Evolutionary conservation across 257 asterid genomes (phyloP), one percentile per base, ranked within the genome.

Genomic region (Nicotiana undulata): DNA sequence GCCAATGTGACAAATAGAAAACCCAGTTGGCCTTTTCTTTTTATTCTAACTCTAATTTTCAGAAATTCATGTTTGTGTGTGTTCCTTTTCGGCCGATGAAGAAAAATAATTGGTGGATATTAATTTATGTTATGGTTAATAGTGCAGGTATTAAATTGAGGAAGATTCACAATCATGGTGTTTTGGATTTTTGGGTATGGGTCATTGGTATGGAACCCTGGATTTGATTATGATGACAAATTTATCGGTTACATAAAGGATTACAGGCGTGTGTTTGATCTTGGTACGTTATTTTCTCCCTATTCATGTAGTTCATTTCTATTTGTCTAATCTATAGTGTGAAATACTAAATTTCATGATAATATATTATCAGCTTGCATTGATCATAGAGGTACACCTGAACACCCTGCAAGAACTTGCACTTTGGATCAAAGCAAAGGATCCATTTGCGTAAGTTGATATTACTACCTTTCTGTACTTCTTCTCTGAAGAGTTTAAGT

Each of bases 131-230:
- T 46, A 22, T 72, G 22, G 34, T 72, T 46, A 46, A 22, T 15
- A 13, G 9, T 24, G 82, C 82, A 79, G 82, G n/a, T 63, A 16
- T 44, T 16, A 44, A 29, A 17, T 63, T 20, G 65, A 79, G 64
- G 77, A 79, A 79, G 64, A 64, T 46, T 32, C 52, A 63, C 58
- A 81, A 86, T 81, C 81, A 94, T 94, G 98, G 98, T 90, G 55
- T 87, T 94, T 85, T 94, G 98, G 98, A 84, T 94, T 56, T 94
- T 94, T 53, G 98, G 98, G 3, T 94, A 91, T 84, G 98, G 98
- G 6, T 94, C 98, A 15, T 82, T 94, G 91, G 96, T 93, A 68
- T 94, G 98, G 98, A 94, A 94, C 86, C 98, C 98, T 9, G 98
- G 98, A 31, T 94, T 94, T 74, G 91, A 90, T 66, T 94, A 87